A percentile compares a stretch with the other conserved stretches of the same genome.
phyloP scores from a whole-genome alignment of 78 protist genomes.

The Tieghemostelium lacteum region DNA sequence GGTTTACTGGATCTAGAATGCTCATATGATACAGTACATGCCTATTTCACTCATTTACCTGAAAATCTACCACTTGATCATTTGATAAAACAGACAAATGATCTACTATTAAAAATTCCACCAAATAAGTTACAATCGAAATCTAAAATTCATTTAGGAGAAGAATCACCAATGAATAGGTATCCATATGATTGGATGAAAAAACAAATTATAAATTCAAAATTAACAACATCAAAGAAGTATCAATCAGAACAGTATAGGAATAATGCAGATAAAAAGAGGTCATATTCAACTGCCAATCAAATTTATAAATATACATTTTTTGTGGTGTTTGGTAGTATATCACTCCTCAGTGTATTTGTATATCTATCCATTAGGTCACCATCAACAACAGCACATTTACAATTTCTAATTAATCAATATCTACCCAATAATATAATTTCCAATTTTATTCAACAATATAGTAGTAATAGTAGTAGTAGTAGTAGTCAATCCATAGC shows the following conservation, averaged over 20 bases:
- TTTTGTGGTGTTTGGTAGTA: conserved; percentile 30
- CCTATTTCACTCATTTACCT: conserved; percentile 45
- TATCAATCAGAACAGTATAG: not conserved
- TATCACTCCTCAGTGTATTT: conserved; percentile 5
- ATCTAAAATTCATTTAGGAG: conserved; percentile 5
- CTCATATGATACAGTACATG: conserved; percentile 46
- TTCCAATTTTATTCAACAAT: too few species aligned
- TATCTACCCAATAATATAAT: too few species aligned
- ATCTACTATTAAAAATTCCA: conserved; percentile 34
- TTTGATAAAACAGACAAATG: conserved; percentile 36
- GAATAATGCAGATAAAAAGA: not conserved
- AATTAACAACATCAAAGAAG: not conserved
- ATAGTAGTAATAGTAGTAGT: too few species aligned
- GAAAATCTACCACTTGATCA: conserved; percentile 56
- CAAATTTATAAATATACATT: conserved; percentile 36
- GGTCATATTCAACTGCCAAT: not conserved
- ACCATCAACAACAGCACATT: conserved; percentile 2
- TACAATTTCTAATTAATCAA: too few species aligned
- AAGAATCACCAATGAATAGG: conserved; percentile 38
- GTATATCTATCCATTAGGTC: conserved; percentile 23
- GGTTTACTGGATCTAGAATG: conserved; percentile 45
- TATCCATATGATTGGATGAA: conserved; percentile 76
- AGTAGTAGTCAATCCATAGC: too few species aligned
- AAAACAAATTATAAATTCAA: not conserved
- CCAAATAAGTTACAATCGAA: conserved; percentile 50